Base-by-base conservation (phyloP, 257 asterid species). In the Petunia axillaris region DNA sequence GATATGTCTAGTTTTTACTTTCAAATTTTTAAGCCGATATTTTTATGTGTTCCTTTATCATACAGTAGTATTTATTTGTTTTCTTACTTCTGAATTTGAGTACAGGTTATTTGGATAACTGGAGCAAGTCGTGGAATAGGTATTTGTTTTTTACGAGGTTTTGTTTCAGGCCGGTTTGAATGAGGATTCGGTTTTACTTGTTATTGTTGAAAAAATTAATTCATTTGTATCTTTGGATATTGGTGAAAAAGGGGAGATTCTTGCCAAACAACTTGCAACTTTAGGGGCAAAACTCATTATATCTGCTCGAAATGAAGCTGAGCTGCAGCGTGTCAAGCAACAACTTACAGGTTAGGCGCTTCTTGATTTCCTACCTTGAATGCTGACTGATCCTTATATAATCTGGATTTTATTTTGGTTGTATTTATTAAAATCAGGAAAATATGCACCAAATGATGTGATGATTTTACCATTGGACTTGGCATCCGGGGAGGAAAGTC, bases 51-150 rank as follows among this genome's bases (percentile, higher is more conserved):
- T 38, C 55, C 35, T n/a, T 9, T 38, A 76, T 10, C 50, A 2
- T 14, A n/a, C 9, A 62, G 79, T 8, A 44, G 11, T 53, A 36
- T 41, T 60, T 78, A 10, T 43, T 16, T 48, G 11, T 73, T 78
- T 76, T 74, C 53, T 14, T 50, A 14, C 15, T 5, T 68, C 25
- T 65, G 39, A 38, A 66, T 4, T 13, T n/a, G 54, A 81, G 82
- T 76, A 74, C 83, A 95, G 99, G 99, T 95, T 77, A 85, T 95
- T 81, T 95, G 99, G 99, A 90, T 95, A 79, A 92, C 99, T 80
- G 98, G 99, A 85, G 97, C 97, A 37, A 93, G 97, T 91, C 97
- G 98, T 39, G 99, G 99, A 71, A 95, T 95, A 68, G 98, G 99
- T 95, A 87, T 65, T 59, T 59, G 37, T 2, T 16, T 8, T 64